Conservation (phyloP, 257 asterid genomes). For the Solanum pennellii region DNA sequence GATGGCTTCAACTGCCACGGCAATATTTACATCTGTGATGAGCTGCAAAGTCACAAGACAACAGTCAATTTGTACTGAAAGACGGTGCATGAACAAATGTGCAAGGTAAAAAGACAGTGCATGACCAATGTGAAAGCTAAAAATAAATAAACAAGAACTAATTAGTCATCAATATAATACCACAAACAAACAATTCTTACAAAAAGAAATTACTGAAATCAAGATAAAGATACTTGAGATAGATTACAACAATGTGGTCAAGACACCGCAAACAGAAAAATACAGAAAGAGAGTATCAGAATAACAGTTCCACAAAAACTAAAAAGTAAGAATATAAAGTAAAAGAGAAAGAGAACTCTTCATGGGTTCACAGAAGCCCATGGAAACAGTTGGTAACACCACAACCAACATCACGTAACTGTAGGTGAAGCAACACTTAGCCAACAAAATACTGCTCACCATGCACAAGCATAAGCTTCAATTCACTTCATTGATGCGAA, state of each 20-base stretch:
- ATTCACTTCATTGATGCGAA: background rate
- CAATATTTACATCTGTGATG: conserved; percentile 93
- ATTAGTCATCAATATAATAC: background rate
- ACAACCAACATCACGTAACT: background rate
- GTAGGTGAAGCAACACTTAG: background rate
- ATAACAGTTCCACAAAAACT: background rate
- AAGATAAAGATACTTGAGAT: background rate
- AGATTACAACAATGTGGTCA: background rate
- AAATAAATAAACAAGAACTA: background rate
- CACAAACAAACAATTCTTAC: background rate
- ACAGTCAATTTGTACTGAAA: conserved; percentile 2
- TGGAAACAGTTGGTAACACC: background rate
- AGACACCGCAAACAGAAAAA: background rate
- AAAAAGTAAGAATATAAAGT: background rate
- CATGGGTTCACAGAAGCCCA: background rate
- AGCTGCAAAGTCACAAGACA: conserved; percentile 54
- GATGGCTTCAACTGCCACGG: conserved; percentile 97
- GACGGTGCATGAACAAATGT: background rate
- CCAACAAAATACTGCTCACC: background rate
- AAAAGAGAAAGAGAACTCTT: background rate
- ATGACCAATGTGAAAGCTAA: background rate
- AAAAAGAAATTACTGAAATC: background rate
- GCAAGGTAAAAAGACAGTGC: background rate
- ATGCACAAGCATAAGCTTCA: background rate
- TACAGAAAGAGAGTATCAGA: background rate